Conservation (phyloP, 164 flowering plant genomes). For the Echeveria elegans region DNA sequence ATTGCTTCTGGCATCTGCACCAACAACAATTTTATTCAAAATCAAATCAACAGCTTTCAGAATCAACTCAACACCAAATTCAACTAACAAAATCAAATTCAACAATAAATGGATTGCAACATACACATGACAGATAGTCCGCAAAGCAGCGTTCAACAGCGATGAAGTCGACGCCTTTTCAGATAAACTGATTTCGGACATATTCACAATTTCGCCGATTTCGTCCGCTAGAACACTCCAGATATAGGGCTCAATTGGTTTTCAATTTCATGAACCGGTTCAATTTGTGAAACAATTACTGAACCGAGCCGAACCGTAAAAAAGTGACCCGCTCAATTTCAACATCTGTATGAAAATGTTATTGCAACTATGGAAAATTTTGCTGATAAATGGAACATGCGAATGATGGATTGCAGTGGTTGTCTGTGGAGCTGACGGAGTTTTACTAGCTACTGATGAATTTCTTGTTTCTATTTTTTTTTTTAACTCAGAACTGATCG, state of each 20-base stretch:
- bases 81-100: background rate
- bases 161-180: constrained; percentile 7
- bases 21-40: background rate
- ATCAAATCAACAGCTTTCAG: background rate
- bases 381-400: too few relatives aligned
- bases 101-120: constrained; percentile 4
- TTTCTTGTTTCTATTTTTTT: too few relatives aligned
- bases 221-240: background rate
- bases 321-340: background rate
- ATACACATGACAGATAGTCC: constrained; percentile 11
- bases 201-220: background rate
- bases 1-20: constrained; percentile 86
- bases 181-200: constrained; percentile 9
- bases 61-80: background rate
- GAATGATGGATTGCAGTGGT: too few relatives aligned
- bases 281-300: background rate
- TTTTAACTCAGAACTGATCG: background rate
- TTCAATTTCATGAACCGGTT: too few relatives aligned
- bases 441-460: too few relatives aligned
- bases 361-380: too few relatives aligned
- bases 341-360: too few relatives aligned
- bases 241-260: background rate
- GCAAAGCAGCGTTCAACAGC: constrained; percentile 1
- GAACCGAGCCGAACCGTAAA: background rate
- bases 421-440: too few relatives aligned